Percentiles rank a stretch among this genome's conserved stretches.
Conservation (phyloP, 1,139 yeast species). For the Lodderomyces metapsilosis region DNA sequence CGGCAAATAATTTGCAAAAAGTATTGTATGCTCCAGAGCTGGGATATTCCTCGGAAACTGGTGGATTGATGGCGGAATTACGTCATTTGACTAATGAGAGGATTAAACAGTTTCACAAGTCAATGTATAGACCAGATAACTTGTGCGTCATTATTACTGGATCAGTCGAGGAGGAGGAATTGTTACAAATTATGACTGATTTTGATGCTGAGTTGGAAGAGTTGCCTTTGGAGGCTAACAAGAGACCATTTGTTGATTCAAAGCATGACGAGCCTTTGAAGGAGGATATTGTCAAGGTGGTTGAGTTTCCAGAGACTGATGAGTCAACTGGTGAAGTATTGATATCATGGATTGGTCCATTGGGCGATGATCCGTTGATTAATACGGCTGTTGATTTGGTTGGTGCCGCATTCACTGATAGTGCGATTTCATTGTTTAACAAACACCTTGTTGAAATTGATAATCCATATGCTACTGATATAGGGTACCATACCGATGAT, state of each 20-base stretch:
- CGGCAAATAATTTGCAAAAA: conserved; percentile 63
- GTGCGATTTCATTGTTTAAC: conserved; percentile 68
- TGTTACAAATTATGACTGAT: conserved; percentile 55
- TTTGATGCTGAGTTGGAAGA: conserved; percentile 62
- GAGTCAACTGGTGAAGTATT: conserved; percentile 78
- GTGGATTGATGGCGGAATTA: conserved; percentile 80
- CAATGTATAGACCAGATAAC: conserved; percentile 79
- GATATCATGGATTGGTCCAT: conserved; percentile 84
- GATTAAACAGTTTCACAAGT: conserved; percentile 71
- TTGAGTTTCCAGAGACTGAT: conserved; percentile 87
- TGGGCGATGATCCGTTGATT: conserved; percentile 47
- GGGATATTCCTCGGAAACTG: conserved; percentile 83
- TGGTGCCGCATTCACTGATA: conserved; percentile 73
- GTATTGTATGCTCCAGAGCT: conserved; percentile 57
- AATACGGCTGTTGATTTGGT: conserved; percentile 71
- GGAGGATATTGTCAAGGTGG: conserved; percentile 43
- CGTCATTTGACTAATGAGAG: conserved; percentile 70
- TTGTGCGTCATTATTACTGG: conserved; percentile 83
- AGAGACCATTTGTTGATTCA: conserved; percentile 84
- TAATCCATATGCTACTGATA: conserved; percentile 76
- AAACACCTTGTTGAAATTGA: conserved; percentile 75
- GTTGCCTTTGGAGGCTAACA: conserved; percentile 32
- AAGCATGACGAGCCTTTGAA: conserved; percentile 42
- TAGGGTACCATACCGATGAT: conserved; percentile 69
- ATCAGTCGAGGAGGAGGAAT: conserved; percentile 69